These are phyloP conservation scores for Warburgia ugandensis DNA, from an alignment of 164 flowering plant species.

Conservation along the genomic window DNA sequence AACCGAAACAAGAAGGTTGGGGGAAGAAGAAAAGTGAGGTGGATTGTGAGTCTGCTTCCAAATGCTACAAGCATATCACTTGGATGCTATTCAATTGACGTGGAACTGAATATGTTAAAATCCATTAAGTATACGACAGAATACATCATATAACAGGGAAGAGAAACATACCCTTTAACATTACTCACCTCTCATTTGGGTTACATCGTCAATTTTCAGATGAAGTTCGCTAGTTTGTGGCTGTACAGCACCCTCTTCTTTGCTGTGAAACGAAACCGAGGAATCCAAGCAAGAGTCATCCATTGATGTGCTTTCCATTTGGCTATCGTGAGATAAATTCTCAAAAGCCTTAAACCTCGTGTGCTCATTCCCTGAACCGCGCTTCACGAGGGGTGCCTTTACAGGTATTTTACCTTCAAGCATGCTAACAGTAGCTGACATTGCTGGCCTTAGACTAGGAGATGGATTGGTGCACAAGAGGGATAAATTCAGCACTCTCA, in stretches of 20 bases:
- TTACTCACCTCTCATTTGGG: too few species aligned
- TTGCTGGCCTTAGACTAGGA: slow-evolving; percentile 19
- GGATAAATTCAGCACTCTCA: slow-evolving; percentile 15
- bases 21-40: too few species aligned
- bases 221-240: not conserved
- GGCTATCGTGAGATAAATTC: slow-evolving; percentile 23
- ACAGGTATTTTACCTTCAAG: slow-evolving; percentile 23
- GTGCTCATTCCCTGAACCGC: slow-evolving; percentile 9
- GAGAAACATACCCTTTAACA: too few species aligned
- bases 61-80: too few species aligned
- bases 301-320: slow-evolving; percentile 20
- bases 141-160: not conserved
- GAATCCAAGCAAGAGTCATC: slow-evolving; percentile 46
- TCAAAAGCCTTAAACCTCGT: slow-evolving; percentile 37
- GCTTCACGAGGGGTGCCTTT: slow-evolving; percentile 11
- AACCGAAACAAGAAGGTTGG: too few species aligned
- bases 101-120: too few species aligned
- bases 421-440: slow-evolving; percentile 20
- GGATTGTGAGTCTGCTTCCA: too few species aligned
- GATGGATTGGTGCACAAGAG: slow-evolving; percentile 24
- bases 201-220: too few species aligned
- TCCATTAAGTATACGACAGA: too few species aligned
- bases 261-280: slow-evolving; percentile 17
- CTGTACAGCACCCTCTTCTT: slow-evolving; percentile 10
- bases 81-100: too few species aligned